phyloP scores from a whole-genome alignment of 169 alveolate species.

The Babesia bovis region DNA sequence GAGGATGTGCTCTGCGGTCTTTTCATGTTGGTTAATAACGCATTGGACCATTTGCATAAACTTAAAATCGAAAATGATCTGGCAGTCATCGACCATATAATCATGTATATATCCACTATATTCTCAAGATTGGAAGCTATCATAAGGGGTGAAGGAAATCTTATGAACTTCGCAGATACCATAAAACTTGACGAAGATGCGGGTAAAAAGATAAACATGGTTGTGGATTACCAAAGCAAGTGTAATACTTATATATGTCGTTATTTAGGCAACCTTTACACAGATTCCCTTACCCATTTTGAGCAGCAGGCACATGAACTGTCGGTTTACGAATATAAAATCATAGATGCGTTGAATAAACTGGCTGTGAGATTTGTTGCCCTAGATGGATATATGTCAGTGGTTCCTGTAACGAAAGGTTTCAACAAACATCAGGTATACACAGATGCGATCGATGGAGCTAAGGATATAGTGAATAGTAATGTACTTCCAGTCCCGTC shows the following conservation, averaged over 20 bases:
- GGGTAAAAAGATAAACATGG: constrained; percentile 22
- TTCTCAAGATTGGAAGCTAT: constrained; percentile 49
- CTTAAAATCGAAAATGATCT: constrained; percentile 18
- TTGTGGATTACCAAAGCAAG: constrained; percentile 21
- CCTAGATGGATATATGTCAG: constrained; percentile 28
- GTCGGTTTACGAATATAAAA: constrained; percentile 24
- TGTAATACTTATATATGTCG: constrained; percentile 43
- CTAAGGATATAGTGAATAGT: background rate
- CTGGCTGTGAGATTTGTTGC: constrained; percentile 58
- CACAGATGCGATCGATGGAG: constrained; percentile 1
- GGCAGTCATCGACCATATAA: constrained; percentile 22
- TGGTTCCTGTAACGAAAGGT: constrained; percentile 45
- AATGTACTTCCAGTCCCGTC: background rate
- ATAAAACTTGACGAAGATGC: constrained; percentile 35
- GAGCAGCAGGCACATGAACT: constrained; percentile 19
- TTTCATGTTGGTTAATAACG: constrained; percentile 51
- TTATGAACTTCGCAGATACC: constrained; percentile 15
- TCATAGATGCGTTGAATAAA: constrained; percentile 34
- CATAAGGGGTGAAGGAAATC: constrained; percentile 43
- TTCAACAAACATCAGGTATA: background rate
- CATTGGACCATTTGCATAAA: constrained; percentile 35
- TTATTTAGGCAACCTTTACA: constrained; percentile 41
- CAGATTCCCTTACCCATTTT: constrained; percentile 39
- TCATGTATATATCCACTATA: constrained; percentile 53
- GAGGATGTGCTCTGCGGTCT: constrained; percentile 54